Evolutionary conservation across 148 eudicot genomes (phyloP), one percentile per base, ranked within the genome.

Genomic region (Rhododendron simsii): DNA sequence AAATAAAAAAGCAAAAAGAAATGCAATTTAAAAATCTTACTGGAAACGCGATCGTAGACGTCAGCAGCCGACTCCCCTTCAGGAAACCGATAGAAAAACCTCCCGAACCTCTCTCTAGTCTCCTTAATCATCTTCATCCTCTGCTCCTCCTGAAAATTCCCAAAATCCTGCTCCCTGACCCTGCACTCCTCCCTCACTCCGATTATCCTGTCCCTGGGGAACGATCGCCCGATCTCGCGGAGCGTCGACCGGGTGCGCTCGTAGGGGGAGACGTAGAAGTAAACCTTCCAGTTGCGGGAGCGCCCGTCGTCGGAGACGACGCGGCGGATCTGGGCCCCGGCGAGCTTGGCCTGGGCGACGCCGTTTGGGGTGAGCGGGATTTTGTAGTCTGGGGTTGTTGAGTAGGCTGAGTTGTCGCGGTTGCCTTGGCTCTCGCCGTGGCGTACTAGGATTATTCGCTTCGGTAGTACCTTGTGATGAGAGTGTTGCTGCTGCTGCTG

Each of bases 31-130:
- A 26, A 80, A 51, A 41, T 44, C 93, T 88, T 87, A 96, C 98
- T 95, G 69, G 98, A 97, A 90, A 97, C 96, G 48, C 99, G 98
- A 90, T 97, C 99, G 50, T 89, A 95, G 53, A 97, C 98, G 89
- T 97, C 98, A 78, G 98, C 98, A 78, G 96, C 96, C 41, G 99
- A 97, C 80, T 97, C 99, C 0, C 99, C 99, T 80, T 97, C 96
- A 9, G 99, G 99, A 84, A 97, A 97, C 14, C 98, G 89, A 84
- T 95, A 95, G 80, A 93, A 97, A 67, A 97, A 97, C 87, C 98
- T 91, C 35, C 99, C 98, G 55, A 92, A 97, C 81, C 88, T 89
- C 84, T 91, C 90, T 3, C 99, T 83, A 0, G 91, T 90, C 85
- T 92, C 89, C 83, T 97, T 97, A 26, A 94, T 89, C 53, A 28